Percentiles rank a stretch among this genome's conserved stretches.
These are phyloP conservation scores for Dictyostelium capitatum DNA, from an alignment of 78 protist species.

Conservation along the genomic window DNA sequence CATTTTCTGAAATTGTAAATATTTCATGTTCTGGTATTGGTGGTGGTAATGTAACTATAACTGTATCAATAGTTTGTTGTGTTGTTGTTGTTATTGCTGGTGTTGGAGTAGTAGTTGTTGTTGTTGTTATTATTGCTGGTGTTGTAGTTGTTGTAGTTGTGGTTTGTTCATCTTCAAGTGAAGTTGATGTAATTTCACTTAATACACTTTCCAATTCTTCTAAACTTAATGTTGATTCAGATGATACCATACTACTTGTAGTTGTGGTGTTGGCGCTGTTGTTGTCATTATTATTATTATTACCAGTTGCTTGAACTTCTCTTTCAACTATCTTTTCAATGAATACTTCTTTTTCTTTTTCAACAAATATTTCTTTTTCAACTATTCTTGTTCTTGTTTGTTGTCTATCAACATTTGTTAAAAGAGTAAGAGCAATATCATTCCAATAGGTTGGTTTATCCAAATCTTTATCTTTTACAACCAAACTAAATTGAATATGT, in stretches of 20 bases:
- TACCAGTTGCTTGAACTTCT: not conserved
- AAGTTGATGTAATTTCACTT: not conserved
- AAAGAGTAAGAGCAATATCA: conserved; percentile 30
- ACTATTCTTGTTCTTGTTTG: not conserved
- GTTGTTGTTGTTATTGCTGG: not conserved
- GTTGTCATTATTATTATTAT: not conserved
- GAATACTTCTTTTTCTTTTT: not conserved
- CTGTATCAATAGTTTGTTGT: no score
- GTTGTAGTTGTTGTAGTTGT: not conserved
- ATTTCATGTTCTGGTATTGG: not conserved
- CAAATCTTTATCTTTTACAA: conserved; percentile 49
- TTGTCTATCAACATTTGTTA: not conserved
- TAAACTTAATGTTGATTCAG: not conserved
- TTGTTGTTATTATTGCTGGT: not conserved
- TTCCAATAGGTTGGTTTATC: conserved; percentile 70
- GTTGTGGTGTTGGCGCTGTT: not conserved
- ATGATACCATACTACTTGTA: not conserved
- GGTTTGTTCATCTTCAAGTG: not conserved
- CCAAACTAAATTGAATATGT: conserved; percentile 58
- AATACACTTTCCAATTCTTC: conserved; percentile 11
- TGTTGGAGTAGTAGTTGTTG: not conserved
- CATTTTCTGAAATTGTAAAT: not conserved
- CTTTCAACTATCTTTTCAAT: not conserved
- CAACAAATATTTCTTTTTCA: not conserved
- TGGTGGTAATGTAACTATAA: not conserved